Evolutionary conservation across 257 asterid genomes (phyloP).

Genomic region (Plantago elongata): DNA sequence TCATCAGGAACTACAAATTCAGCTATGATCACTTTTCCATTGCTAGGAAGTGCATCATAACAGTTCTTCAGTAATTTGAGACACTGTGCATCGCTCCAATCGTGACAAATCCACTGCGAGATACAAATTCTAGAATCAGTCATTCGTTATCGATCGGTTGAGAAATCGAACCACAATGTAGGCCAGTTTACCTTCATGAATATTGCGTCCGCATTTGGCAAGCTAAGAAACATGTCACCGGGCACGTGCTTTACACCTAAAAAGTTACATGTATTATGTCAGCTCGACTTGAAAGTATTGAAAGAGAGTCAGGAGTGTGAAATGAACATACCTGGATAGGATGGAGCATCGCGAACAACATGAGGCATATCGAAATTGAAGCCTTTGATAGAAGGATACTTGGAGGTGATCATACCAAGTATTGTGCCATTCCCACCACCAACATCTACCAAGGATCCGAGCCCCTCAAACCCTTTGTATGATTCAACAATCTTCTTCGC

Average conservation of each 20-base stretch:
- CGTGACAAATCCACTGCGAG: slow-evolving; percentile 64
- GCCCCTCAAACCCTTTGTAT: slow-evolving; percentile 37
- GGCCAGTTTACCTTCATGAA: slow-evolving; percentile 53
- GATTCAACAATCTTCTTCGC: slow-evolving; percentile 28
- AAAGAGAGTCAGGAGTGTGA: neutral
- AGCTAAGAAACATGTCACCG: slow-evolving; percentile 69
- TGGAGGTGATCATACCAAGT: slow-evolving; percentile 26
- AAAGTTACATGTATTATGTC: neutral
- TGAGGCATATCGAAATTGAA: slow-evolving; percentile 45
- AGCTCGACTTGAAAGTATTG: neutral
- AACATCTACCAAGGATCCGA: slow-evolving; percentile 38
- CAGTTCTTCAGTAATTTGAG: slow-evolving; percentile 43
- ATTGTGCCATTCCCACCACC: slow-evolving; percentile 49
- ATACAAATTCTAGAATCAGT: neutral
- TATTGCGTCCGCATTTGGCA: slow-evolving; percentile 65
- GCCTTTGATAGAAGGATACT: slow-evolving; percentile 32
- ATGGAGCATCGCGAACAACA: slow-evolving; percentile 28
- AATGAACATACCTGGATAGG: slow-evolving; percentile 20
- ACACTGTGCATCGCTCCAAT: slow-evolving; percentile 58
- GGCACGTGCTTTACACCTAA: slow-evolving; percentile 51
- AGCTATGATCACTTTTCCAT: slow-evolving; percentile 48
- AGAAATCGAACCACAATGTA: neutral
- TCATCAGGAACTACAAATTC: slow-evolving; percentile 42
- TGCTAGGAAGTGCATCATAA: slow-evolving; percentile 36
- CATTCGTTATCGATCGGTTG: neutral